A percentile compares a stretch with the other conserved stretches of the same genome.
Evolutionary conservation across 2,329 filamentous ascomycete genomes (phyloP).

Genomic region (Aspergillus udagawae): DNA sequence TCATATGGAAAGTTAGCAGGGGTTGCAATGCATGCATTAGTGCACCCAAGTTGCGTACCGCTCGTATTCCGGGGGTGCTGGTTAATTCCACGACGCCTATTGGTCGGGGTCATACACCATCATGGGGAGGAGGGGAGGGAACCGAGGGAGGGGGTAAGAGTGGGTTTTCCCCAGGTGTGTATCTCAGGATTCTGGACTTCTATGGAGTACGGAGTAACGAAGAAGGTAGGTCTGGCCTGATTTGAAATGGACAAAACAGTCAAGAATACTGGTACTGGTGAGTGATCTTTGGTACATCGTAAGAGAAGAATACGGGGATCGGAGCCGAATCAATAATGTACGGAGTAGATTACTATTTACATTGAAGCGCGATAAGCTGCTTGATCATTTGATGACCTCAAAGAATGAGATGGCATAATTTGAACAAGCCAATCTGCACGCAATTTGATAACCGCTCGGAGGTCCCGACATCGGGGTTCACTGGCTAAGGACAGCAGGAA

Average conservation of each 20-base stretch:
- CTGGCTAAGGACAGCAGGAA: not conserved
- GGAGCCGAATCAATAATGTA: not conserved
- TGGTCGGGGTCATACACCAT: slow-evolving; percentile 13
- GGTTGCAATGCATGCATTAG: not conserved
- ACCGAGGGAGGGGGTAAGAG: not conserved
- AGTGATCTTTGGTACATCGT: not conserved
- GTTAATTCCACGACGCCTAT: slow-evolving; percentile 9
- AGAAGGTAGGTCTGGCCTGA: too few species aligned
- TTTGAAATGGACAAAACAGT: too few species aligned
- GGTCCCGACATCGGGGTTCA: slow-evolving; percentile 28
- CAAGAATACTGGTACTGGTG: too few species aligned
- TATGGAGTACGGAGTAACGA: too few species aligned
- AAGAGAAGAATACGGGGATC: not conserved
- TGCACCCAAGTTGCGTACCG: not conserved
- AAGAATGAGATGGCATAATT: slow-evolving; percentile 23
- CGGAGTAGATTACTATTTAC: not conserved
- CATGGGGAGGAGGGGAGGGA: not conserved
- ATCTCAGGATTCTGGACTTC: not conserved
- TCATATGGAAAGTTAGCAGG: not conserved
- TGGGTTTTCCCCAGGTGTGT: not conserved
- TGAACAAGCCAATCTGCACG: slow-evolving; percentile 15
- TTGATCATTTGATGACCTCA: slow-evolving; percentile 27
- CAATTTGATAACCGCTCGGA: slow-evolving; percentile 14
- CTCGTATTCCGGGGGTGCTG: slow-evolving; percentile 10
- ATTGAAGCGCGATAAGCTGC: slow-evolving; percentile 20